Evolutionary conservation across 192 early-diverging fungal species (phyloP), one percentile per base, ranked within the genome.

Genomic region (Haplosporangium gracile): DNA sequence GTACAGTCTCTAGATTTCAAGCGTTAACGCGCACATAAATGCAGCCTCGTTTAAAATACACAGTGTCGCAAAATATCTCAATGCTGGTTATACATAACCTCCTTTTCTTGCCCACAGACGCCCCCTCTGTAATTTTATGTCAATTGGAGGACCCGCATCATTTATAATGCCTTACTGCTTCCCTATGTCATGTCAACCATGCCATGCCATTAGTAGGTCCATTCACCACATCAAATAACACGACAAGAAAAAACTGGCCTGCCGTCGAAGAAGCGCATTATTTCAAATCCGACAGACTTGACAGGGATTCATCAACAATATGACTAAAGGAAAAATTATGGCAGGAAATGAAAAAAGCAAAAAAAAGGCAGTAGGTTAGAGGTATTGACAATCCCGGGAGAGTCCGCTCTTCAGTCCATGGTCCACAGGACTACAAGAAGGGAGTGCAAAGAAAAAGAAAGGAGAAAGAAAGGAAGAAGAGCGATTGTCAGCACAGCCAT

Each of bases 251-350:
- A 16, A n/a, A 74, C 49, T 4, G 40, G 22, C 43, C 18, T 36
- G 60, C 74, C 47, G 53, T 36, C 29, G 11, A 65, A 65, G 13
- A 55, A 34, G 13, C 36, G 38, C 34, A n/a, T 11, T 75, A 75
- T 75, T 75, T 57, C 15, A 75, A 75, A 42, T 60, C 53, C 2
- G 53, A 60, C 51, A 71, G 39, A n/a, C 39, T 34, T 15, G 39
- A 71, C 24, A 39, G 40, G 42, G 11, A 63, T 43, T 24, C 16
- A 38, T 75, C 32, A 36, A 22, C 8, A 60, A 34, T 29, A n/a
- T 32, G 74, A 38, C 38, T 24, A 76, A 7, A 63, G 39, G 40
- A 24, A 22, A 24, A 76, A 65, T 76, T 9, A 65, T 40, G 2
- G 24, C 34, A 34, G 60, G 42, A 40, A 38, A 76, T 32, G 32